Percentiles rank a stretch among this genome's conserved stretches.
Evolutionary conservation across 495 filamentous ascomycete genomes (phyloP).

Genomic region (Hypoxylon fragiforme): DNA sequence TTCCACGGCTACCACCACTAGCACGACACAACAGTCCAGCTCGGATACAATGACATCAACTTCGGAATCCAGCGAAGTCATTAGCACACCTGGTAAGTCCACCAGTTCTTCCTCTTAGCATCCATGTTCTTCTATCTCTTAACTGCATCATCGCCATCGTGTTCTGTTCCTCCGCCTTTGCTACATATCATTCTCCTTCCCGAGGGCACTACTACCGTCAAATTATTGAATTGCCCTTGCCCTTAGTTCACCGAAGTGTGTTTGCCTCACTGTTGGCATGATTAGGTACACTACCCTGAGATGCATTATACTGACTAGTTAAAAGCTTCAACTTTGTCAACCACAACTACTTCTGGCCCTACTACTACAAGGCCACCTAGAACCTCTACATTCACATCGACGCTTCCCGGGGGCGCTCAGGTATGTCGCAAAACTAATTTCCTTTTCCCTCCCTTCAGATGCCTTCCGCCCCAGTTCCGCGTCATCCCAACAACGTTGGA

Average conservation of each 20-base stretch:
- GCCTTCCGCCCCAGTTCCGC: no score
- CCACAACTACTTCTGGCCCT: constrained; percentile 24
- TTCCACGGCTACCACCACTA: constrained; percentile 14
- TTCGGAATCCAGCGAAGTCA: constrained; percentile 17
- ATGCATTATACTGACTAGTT: constrained; percentile 5
- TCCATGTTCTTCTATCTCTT: neutral
- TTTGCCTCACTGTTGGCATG: no score
- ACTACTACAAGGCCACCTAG: constrained; percentile 19
- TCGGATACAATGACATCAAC: constrained; percentile 19
- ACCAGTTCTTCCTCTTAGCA: constrained; percentile 10
- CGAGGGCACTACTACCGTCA: no score
- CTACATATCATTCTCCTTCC: no score
- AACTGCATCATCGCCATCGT: constrained; percentile 5
- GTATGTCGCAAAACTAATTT: constrained; percentile 5
- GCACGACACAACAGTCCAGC: constrained; percentile 1
- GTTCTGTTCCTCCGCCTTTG: no score
- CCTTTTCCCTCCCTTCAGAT: neutral
- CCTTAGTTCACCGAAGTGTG: constrained; percentile 12
- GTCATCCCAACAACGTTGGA: neutral
- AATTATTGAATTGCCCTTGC: constrained; percentile 1
- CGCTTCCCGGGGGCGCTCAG: constrained; percentile 42
- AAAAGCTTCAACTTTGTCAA: constrained; percentile 24
- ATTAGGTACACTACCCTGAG: no score
- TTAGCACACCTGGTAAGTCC: constrained; percentile 28
- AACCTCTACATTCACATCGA: constrained; percentile 43